Conservation (phyloP, 2,329 filamentous ascomycete species). For the Penicillium sp. region DNA sequence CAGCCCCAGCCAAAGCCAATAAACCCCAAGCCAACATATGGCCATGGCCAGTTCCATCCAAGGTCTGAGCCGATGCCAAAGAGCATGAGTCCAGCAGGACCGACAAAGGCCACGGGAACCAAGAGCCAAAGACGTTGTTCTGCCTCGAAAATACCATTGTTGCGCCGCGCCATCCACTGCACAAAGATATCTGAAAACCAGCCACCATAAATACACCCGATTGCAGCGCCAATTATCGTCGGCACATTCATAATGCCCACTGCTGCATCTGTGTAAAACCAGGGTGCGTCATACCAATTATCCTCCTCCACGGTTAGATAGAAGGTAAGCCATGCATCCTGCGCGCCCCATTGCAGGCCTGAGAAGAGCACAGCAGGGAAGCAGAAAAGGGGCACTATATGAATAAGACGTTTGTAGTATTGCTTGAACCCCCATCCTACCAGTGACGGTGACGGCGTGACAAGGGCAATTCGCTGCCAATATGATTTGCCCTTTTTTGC, state of each 20-base stretch:
- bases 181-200: slow-evolving; percentile 56
- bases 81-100: slow-evolving; percentile 50
- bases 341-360: slow-evolving; percentile 57
- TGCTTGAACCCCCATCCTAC: slow-evolving; percentile 52
- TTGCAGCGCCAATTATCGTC: slow-evolving; percentile 41
- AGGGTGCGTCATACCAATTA: slow-evolving; percentile 51
- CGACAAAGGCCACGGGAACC: slow-evolving; percentile 47
- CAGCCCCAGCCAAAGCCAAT: slow-evolving; percentile 59
- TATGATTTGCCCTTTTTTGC: slow-evolving; percentile 45
- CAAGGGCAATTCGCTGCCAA: slow-evolving; percentile 52
- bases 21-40: slow-evolving; percentile 55
- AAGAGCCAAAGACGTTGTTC: slow-evolving; percentile 53
- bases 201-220: slow-evolving; percentile 56
- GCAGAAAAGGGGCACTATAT: slow-evolving; percentile 54
- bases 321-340: slow-evolving; percentile 58
- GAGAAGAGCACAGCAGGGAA: slow-evolving; percentile 57
- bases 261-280: slow-evolving; percentile 51
- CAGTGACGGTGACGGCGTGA: slow-evolving; percentile 54
- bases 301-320: slow-evolving; percentile 57
- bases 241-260: slow-evolving; percentile 58
- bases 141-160: slow-evolving; percentile 53
- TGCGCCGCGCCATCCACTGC: slow-evolving; percentile 51
- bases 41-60: slow-evolving; percentile 51
- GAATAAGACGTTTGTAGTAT: slow-evolving; percentile 50
- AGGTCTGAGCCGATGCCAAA: slow-evolving; percentile 52